Conservation (phyloP, 2,329 filamentous ascomycete species). For the Botryotinia globosa region DNA sequence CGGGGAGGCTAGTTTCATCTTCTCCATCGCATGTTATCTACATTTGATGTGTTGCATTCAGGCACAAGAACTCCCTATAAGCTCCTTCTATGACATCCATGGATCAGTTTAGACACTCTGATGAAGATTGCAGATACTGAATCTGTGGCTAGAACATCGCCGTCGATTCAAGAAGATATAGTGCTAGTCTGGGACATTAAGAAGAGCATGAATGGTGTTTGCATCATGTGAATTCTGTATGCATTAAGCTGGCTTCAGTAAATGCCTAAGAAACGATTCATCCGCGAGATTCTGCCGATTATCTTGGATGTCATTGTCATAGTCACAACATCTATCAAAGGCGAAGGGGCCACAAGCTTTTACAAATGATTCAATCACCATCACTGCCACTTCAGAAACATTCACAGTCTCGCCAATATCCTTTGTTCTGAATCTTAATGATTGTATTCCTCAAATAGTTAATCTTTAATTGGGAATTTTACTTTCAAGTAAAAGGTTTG, state of each 20-base stretch:
- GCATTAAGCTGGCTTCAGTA: no score
- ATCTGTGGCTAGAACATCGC: no score
- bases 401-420: background rate
- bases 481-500: background rate
- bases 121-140: rapidly evolving
- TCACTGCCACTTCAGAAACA: background rate
- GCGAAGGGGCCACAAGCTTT: background rate
- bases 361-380: background rate
- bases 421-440: rapidly evolving
- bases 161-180: background rate
- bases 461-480: no score
- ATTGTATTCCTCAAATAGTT: rapidly evolving
- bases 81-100: rapidly evolving
- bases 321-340: background rate
- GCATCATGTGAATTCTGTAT: background rate
- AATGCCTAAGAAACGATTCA: background rate
- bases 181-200: background rate
- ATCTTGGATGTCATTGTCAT: background rate
- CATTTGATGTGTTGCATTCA: no score
- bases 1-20: background rate
- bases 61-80: background rate
- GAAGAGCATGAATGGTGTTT: background rate
- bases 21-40: background rate
- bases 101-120: background rate
- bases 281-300: no score